Percentiles rank a stretch among this genome's conserved stretches.
These are phyloP conservation scores for Flaveria bidentis DNA, from an alignment of 129 eudicot genomes.

Conservation along the genomic window DNA sequence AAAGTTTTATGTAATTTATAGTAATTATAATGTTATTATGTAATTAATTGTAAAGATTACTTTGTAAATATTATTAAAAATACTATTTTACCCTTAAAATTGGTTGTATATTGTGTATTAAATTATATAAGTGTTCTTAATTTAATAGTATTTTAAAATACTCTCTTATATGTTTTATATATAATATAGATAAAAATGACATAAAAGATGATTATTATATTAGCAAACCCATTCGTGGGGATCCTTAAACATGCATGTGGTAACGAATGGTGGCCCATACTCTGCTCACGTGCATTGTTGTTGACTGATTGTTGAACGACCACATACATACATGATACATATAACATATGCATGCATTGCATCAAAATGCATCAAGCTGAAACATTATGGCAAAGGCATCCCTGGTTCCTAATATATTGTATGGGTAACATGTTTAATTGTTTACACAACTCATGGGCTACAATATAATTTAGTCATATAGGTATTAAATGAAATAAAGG, in stretches of 20 bases:
- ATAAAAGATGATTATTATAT: background rate
- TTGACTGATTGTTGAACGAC: slow-evolving; percentile 10
- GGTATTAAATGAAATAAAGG: background rate
- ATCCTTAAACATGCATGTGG: slow-evolving; percentile 28
- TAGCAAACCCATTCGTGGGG: slow-evolving; percentile 17
- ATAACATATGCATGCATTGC: background rate
- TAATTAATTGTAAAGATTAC: too few relatives aligned
- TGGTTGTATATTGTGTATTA: too few relatives aligned
- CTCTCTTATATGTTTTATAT: too few relatives aligned
- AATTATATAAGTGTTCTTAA: too few relatives aligned
- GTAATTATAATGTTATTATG: too few relatives aligned
- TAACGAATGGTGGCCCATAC: slow-evolving; percentile 20
- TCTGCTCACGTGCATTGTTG: slow-evolving; percentile 22
- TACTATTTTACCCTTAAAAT: too few relatives aligned
- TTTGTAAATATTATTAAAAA: too few relatives aligned
- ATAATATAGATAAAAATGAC: background rate
- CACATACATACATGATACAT: background rate
- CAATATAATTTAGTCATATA: background rate
- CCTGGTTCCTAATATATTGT: background rate
- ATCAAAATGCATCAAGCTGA: background rate
- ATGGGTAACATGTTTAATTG: background rate
- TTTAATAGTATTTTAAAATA: too few relatives aligned
- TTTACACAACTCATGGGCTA: background rate
- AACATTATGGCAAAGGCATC: background rate
- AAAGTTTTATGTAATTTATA: too few relatives aligned